Conservation (phyloP, 2,329 filamentous ascomycete genomes). For the Ascochyta lentis region DNA sequence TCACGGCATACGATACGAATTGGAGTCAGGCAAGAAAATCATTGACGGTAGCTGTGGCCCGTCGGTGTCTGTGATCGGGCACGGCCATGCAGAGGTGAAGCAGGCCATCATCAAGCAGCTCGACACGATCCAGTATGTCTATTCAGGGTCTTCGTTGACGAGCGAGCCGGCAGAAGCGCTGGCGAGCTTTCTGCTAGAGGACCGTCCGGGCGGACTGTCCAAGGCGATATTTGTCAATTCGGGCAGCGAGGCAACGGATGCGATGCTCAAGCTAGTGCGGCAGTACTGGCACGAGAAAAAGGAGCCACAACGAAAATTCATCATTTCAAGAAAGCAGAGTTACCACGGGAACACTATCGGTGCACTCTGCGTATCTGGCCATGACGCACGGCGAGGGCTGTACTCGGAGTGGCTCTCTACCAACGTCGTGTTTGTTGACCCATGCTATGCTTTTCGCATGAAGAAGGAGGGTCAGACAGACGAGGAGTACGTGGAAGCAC, state of each 20-base stretch:
- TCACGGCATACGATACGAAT: no score
- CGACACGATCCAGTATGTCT: no score
- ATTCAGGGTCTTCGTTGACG: no score
- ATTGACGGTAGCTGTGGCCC: conserved; percentile 76
- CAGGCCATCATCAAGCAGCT: conserved; percentile 49
- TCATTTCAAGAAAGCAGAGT: conserved; percentile 67
- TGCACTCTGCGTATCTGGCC: conserved; percentile 67
- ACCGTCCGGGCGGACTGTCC: no score
- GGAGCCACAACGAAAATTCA: conserved; percentile 60
- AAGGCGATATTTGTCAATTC: conserved; percentile 64
- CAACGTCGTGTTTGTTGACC: conserved; percentile 67
- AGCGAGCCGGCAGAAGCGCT: no score
- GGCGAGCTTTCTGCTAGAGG: no score
- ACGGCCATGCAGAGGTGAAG: conserved; percentile 66
- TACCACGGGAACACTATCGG: conserved; percentile 76
- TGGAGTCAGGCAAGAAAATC: conserved; percentile 47
- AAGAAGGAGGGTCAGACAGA: conserved; percentile 60
- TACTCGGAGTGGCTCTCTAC: conserved; percentile 66
- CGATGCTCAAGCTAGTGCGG: conserved; percentile 57
- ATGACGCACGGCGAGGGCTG: conserved; percentile 63
- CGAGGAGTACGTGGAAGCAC: conserved; percentile 63
- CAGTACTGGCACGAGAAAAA: conserved; percentile 61
- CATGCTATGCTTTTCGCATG: conserved; percentile 69
- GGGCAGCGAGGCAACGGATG: conserved; percentile 59
- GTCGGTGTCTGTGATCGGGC: conserved; percentile 74